Evolutionary conservation across 495 filamentous ascomycete species (phyloP), one percentile per base, ranked within the genome.

Genomic region (Poronia punctata): DNA sequence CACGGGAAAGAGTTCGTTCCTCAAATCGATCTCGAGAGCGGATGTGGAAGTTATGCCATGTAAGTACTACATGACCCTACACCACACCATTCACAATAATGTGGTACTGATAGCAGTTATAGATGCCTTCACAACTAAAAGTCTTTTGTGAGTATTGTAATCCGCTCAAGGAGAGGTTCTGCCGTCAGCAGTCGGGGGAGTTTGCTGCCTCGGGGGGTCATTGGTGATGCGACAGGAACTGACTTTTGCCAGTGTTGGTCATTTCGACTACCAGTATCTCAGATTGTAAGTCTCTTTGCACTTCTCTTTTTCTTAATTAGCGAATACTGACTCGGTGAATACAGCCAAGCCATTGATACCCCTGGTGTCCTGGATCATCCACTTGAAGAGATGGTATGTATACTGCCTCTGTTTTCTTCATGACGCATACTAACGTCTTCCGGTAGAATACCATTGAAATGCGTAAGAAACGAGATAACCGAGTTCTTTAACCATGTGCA

Each of bases 201-300:
- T n/a, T n/a, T n/a, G n/a, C n/a, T n/a, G n/a, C n/a, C n/a, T n/a
- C n/a, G n/a, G n/a, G n/a, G 12, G 4, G 15, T 36, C 33, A 15
- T 16, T 16, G 23, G 7, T 34, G 11, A 29, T 20, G 9, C 5
- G 20, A 35, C 16, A 35, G 7, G 19, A 8, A 12, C 42, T 45
- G 16, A 45, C 35, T 9, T 30, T n/a, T 4, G 33, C 20, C 20
- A 45, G 42, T 54, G 93, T 97, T 14, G 92, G 92, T 30, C 92
- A 98, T 61, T 95, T 97, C 54, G 92, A 98, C 70, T 98, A 96
- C 74, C 95, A 94, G 61, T 97, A 95, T 67, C 74, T 95, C 32
- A 82, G 88, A 33, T 95, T 94, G 70, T 50, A 92, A 86, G 62
- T 86, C n/a, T n/a, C n/a, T 76, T 76, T 95, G 75, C 49, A 74